Evolutionary conservation across 2,329 filamentous ascomycete species (phyloP).

Genomic region (Aspergillus japonicus): DNA sequence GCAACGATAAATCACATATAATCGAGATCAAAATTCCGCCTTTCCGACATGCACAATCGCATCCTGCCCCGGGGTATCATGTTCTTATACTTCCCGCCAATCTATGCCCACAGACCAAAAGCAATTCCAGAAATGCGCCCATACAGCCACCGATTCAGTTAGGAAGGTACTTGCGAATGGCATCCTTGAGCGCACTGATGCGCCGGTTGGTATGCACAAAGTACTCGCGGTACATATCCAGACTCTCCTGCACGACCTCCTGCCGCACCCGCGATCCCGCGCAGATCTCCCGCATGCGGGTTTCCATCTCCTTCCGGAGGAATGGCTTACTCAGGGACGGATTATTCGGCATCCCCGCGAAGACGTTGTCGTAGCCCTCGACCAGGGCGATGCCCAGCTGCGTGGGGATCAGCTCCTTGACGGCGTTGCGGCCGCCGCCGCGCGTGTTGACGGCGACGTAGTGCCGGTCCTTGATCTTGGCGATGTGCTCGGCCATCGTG

Average conservation of each 20-base stretch:
- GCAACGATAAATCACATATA: background rate
- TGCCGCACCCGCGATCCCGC: slow-evolving; percentile 74
- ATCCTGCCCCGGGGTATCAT: background rate
- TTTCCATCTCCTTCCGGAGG: slow-evolving; percentile 94
- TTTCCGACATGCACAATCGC: too few relatives aligned
- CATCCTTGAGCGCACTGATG: slow-evolving; percentile 62
- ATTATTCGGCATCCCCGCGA: slow-evolving; percentile 67
- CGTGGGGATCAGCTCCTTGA: slow-evolving; percentile 90
- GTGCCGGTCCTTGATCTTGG: slow-evolving; percentile 85
- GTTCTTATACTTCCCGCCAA: background rate
- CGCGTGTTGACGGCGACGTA: slow-evolving; percentile 72
- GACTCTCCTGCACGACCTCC: slow-evolving; percentile 75
- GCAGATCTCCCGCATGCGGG: slow-evolving; percentile 95
- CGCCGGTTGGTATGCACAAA: slow-evolving; percentile 79
- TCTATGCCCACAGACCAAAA: background rate
- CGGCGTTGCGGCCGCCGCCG: slow-evolving; percentile 47
- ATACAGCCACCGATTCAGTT: slow-evolving; percentile 36
- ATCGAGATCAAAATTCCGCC: too few relatives aligned
- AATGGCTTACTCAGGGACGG: slow-evolving; percentile 89
- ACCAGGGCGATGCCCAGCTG: slow-evolving; percentile 88
- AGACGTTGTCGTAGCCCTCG: slow-evolving; percentile 91
- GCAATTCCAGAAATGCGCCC: background rate
- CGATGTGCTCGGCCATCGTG: slow-evolving; percentile 98
- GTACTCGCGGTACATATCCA: slow-evolving; percentile 82
- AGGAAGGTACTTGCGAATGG: slow-evolving; percentile 56